These are phyloP conservation scores for Phytophthora uliginosa DNA, from an alignment of 352 stramenopile species.

Conservation along the genomic window DNA sequence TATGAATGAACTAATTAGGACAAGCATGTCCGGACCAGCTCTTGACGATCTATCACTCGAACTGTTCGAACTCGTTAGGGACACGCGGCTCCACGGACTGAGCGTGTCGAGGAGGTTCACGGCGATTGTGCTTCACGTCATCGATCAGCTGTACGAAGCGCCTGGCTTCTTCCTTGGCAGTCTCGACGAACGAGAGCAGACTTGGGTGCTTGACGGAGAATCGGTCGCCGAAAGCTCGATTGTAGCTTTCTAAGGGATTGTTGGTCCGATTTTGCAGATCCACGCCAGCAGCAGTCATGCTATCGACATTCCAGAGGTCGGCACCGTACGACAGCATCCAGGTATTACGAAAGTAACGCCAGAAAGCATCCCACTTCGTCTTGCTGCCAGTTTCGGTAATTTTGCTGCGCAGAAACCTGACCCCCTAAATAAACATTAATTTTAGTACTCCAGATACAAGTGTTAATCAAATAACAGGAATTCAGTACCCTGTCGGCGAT, in stretches of 20 bases:
- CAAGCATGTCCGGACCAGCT: no score
- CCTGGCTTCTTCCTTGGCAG: background rate
- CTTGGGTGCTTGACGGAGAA: background rate
- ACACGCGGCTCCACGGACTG: background rate
- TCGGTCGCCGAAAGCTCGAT: background rate
- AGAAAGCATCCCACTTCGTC: background rate
- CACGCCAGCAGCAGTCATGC: background rate
- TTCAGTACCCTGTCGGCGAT: constrained; percentile 7
- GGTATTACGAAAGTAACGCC: background rate
- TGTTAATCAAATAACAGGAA: background rate
- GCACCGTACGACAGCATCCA: background rate
- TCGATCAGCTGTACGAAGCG: background rate
- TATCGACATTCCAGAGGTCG: background rate
- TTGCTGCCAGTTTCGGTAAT: background rate
- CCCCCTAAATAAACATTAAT: background rate
- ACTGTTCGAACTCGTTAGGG: background rate
- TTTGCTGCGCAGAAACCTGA: background rate
- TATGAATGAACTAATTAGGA: no score
- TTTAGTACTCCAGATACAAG: background rate
- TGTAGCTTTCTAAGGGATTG: background rate
- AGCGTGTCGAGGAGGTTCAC: background rate
- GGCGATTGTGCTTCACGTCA: background rate
- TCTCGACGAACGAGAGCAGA: background rate
- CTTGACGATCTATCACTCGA: no score
- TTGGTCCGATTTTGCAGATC: background rate